A percentile compares a stretch with the other conserved stretches of the same genome.
These are phyloP conservation scores for Apophysomyces ossiformis DNA, from an alignment of 371 early-diverging fungal species.

Conservation along the genomic window DNA sequence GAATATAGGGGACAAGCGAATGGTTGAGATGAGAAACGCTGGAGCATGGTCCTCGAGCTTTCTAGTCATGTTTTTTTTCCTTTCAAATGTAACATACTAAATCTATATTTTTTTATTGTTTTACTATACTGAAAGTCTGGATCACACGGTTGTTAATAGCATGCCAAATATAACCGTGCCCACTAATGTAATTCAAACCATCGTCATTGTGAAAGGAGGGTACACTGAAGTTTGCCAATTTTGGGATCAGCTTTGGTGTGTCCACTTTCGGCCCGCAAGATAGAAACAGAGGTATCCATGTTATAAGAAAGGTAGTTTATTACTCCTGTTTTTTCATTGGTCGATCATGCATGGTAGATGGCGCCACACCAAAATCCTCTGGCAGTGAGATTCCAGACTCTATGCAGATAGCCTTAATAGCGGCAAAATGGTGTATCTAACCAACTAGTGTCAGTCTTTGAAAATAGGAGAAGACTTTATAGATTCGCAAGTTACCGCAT, in stretches of 20 bases:
- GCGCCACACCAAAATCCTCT: conserved; percentile 56
- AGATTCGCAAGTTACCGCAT: conserved; percentile 35
- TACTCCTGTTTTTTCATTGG: background rate
- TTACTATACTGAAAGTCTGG: no score
- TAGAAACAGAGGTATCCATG: no score
- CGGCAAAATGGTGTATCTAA: conserved; percentile 60
- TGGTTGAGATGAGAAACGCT: background rate
- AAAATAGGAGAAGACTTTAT: conserved; percentile 1
- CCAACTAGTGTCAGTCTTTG: background rate
- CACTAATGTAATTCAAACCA: no score
- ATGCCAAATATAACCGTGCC: no score
- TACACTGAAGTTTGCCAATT: no score
- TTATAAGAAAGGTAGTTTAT: background rate
- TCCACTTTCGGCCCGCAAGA: no score
- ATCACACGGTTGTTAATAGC: no score
- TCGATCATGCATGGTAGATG: conserved; percentile 46
- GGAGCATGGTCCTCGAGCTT: conserved; percentile 6
- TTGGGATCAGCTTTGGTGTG: no score
- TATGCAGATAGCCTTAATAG: conserved; percentile 59
- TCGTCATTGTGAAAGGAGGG: no score
- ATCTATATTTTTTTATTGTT: no score
- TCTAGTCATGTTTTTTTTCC: background rate
- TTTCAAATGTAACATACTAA: background rate
- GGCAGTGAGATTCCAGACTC: conserved; percentile 47
- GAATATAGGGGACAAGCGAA: conserved; percentile 8